Percentiles rank a stretch among this genome's conserved stretches.
These are phyloP conservation scores for Acanthamoeba royreba DNA, from an alignment of 208 protist genomes.

Conservation along the genomic window DNA sequence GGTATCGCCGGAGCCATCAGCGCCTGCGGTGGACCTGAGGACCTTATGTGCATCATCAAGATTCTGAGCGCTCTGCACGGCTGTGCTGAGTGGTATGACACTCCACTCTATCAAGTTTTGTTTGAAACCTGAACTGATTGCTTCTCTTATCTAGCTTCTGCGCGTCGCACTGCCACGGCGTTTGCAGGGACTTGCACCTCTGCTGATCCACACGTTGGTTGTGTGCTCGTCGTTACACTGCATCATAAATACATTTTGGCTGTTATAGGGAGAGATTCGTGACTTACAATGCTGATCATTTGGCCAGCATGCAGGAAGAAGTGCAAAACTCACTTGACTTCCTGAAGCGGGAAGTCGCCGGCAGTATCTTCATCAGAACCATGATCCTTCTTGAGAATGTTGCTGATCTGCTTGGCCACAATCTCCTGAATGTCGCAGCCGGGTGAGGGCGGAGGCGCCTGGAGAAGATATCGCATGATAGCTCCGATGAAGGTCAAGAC, in stretches of 20 bases:
- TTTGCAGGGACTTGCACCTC: not conserved
- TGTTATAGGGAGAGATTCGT: too few species aligned
- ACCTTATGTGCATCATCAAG: not conserved
- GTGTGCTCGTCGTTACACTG: too few species aligned
- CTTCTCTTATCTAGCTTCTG: not conserved
- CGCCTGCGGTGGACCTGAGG: not conserved
- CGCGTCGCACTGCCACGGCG: not conserved
- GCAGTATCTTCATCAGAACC: too few species aligned
- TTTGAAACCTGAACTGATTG: not conserved
- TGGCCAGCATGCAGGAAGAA: too few species aligned
- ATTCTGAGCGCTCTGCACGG: not conserved
- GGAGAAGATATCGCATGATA: not conserved
- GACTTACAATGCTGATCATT: too few species aligned
- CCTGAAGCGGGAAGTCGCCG: too few species aligned
- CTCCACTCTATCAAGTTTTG: not conserved
- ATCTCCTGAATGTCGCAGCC: not conserved
- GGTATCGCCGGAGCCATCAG: not conserved
- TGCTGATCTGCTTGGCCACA: not conserved
- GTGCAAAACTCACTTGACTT: too few species aligned
- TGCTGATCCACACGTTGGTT: too few species aligned
- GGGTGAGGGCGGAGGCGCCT: not conserved
- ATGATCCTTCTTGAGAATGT: too few species aligned
- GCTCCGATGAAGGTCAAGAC: not conserved
- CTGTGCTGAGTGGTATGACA: not conserved
- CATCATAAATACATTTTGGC: too few species aligned